These are phyloP conservation scores for Vitis hybrid DNA, from an alignment of 177 flowering plant genomes.

Conservation along the genomic window DNA sequence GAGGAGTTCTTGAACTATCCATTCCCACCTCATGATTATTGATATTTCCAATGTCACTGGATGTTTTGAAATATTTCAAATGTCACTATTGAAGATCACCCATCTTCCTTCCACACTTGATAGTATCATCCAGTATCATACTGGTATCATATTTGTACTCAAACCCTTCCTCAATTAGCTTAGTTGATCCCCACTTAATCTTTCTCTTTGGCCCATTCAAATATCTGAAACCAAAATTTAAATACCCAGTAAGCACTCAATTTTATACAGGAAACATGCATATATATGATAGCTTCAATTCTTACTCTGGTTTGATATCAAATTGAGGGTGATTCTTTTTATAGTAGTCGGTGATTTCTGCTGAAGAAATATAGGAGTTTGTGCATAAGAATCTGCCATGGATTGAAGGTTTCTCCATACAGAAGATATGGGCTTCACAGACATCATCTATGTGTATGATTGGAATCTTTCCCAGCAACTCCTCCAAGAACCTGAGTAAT, in stretches of 20 bases:
- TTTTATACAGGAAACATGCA: neutral
- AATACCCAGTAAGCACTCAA: neutral
- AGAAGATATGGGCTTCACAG: conserved; percentile 38
- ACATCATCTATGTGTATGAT: conserved; percentile 28
- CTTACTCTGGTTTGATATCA: neutral
- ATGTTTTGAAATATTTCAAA: too few relatives aligned
- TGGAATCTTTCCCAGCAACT: conserved; percentile 25
- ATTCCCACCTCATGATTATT: too few relatives aligned
- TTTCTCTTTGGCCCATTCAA: neutral
- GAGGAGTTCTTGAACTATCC: too few relatives aligned
- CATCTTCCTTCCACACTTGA: conserved; percentile 1
- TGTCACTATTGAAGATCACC: conserved; percentile 1
- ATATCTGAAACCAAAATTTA: neutral
- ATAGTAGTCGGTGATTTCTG: conserved; percentile 9
- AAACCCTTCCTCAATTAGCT: conserved; percentile 1
- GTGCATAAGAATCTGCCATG: conserved; percentile 40
- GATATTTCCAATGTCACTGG: too few relatives aligned
- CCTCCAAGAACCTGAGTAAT: conserved; percentile 14
- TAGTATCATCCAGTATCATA: neutral
- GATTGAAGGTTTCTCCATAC: conserved; percentile 29
- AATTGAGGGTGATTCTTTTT: conserved; percentile 1
- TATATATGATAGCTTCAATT: neutral
- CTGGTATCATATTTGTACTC: conserved; percentile 2
- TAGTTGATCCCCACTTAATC: neutral
- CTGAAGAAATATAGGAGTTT: conserved; percentile 5